Base-by-base conservation (phyloP, 2,329 filamentous ascomycete genomes). In the Celoporthe dispersa region DNA sequence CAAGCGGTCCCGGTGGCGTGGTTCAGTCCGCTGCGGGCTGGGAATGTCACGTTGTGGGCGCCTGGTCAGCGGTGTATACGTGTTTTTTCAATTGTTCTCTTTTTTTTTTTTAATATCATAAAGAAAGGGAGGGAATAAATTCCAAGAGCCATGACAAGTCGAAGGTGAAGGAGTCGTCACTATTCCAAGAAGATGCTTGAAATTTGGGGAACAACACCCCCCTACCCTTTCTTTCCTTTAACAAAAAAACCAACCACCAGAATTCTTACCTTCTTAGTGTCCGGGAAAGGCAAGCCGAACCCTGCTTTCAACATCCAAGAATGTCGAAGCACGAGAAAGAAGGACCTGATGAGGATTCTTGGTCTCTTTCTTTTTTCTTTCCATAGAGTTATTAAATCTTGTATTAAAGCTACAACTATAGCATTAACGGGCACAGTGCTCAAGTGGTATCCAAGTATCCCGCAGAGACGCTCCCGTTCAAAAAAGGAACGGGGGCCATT, bases 351-450 rank as follows among this genome's bases (percentile, higher is more conserved):
- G n/a, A 28, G 25, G 48, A 53, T 25, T n/a, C 44, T 11, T 14
- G 1, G 12, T 25, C 12, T 53, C n/a, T 53, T 53, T 35, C 12
- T 3, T 4, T 14, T 55, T 59, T 22, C 31, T 14, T 41, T 25
- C n/a, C 22, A 62, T 51, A n/a, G 44, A 67, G 41, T 39, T 37
- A 61, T 61, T 48, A 19, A 67, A 63, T 14, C 35, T 63, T 12
- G 16, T 55, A 68, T 53, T 39, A 41, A 33, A 37, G 57, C 31
- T 60, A 37, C 57, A 39, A 19, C 22, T 62, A 61, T 41, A n/a
- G 22, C 44, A 6, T n/a, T n/a, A 44, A 14, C 11, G 51, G 51
- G 25, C 51, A 28, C 51, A 59, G 31, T 66, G 22, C n/a, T n/a
- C 22, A 22, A 44, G 6, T 7, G 7, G 16, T 22, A 5, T 44